Evolutionary conservation across 345 rosid genomes (phyloP).

Genomic region (Populus simonii): DNA sequence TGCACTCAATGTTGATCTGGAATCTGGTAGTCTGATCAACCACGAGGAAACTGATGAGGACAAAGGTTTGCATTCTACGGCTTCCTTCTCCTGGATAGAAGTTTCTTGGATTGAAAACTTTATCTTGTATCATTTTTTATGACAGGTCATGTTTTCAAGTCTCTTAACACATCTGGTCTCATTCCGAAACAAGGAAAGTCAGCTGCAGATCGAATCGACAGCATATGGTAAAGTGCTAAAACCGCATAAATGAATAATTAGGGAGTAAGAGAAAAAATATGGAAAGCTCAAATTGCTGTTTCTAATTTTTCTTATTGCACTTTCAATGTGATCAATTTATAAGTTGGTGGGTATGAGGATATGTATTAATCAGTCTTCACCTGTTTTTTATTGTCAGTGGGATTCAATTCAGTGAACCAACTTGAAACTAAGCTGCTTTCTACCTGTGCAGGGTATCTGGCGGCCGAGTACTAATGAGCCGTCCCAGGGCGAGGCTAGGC

Average conservation of each 20-base stretch:
- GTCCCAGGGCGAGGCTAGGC: constrained; percentile 82
- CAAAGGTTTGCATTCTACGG: constrained; percentile 51
- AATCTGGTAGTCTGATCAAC: constrained; percentile 56
- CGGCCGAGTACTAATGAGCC: constrained; percentile 69
- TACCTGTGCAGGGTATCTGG: constrained; percentile 69
- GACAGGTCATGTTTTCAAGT: constrained; percentile 82
- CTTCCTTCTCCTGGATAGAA: not conserved
- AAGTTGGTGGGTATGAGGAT: too few relatives aligned
- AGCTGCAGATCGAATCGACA: constrained; percentile 82
- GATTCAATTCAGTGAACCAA: not conserved
- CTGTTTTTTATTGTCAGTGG: not conserved
- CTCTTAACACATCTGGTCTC: constrained; percentile 80
- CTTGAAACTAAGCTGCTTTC: constrained; percentile 14
- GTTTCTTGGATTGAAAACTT: not conserved
- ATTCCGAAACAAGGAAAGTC: constrained; percentile 84
- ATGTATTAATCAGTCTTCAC: too few relatives aligned
- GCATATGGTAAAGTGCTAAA: constrained; percentile 61
- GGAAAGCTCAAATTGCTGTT: not conserved
- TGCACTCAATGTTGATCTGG: constrained; percentile 66
- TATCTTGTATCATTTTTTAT: not conserved
- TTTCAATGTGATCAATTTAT: too few relatives aligned
- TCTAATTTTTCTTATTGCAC: not conserved
- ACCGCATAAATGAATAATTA: not conserved
- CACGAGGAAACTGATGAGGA: constrained; percentile 65
- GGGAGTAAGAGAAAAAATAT: not conserved